Evolutionary conservation across 148 eudicot genomes (phyloP).

Genomic region (Selenicereus undatus): DNA sequence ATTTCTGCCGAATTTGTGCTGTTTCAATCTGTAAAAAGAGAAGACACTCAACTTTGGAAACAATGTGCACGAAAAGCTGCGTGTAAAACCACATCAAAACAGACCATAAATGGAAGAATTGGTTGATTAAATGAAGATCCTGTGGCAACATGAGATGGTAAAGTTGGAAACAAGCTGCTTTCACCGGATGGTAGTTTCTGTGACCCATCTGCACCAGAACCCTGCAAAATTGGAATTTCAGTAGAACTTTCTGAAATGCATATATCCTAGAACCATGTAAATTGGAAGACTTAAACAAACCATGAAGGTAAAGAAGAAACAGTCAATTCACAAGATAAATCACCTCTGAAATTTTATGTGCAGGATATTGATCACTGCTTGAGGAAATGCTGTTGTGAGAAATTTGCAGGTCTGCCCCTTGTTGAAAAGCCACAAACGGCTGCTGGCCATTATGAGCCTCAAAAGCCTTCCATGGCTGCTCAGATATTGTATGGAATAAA

Average conservation of each 20-base stretch:
- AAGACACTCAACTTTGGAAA: background rate
- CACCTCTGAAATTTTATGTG: conserved; percentile 34
- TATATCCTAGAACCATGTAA: background rate
- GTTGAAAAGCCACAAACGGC: conserved; percentile 12
- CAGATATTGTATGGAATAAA: background rate
- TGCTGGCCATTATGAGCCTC: conserved; percentile 33
- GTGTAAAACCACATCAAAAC: conserved; percentile 3
- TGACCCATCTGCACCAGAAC: conserved; percentile 26
- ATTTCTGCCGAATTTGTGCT: conserved; percentile 32
- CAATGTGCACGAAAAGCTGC: background rate
- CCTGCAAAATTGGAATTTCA: conserved; percentile 14
- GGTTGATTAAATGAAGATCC: conserved; percentile 33
- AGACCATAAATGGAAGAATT: conserved; percentile 42
- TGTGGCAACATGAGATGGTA: conserved; percentile 17
- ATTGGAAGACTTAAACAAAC: conserved; percentile 25
- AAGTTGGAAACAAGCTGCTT: conserved; percentile 30
- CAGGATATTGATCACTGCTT: conserved; percentile 29
- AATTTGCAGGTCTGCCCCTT: conserved; percentile 32
- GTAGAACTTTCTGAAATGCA: background rate
- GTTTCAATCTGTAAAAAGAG: conserved; percentile 43
- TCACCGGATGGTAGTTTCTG: conserved; percentile 23
- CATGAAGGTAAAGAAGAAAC: background rate
- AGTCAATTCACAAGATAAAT: background rate
- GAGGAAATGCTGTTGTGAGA: conserved; percentile 29
- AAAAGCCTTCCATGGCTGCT: conserved; percentile 75